Conservation (phyloP, 192 early-diverging fungal species). For the Martensiomyces pterosporus region DNA sequence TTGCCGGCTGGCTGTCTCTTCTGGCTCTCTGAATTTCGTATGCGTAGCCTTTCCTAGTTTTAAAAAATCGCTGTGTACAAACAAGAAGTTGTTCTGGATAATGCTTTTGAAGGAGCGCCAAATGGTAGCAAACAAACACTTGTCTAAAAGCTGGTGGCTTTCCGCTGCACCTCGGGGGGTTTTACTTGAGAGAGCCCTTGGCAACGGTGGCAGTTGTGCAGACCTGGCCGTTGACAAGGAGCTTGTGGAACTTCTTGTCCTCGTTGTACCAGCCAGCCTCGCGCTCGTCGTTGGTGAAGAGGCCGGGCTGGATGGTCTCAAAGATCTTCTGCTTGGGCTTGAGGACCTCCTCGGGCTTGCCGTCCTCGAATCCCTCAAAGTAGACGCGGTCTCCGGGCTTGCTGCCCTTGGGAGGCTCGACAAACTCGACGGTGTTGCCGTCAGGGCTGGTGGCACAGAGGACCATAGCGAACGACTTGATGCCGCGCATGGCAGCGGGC, state of each 20-base stretch:
- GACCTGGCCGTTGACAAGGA: constrained; percentile 41
- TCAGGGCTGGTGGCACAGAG: constrained; percentile 81
- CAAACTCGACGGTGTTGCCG: constrained; percentile 85
- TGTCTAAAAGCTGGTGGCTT: no score
- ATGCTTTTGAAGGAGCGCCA: neutral
- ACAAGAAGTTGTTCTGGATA: neutral
- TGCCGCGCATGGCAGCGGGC: constrained; percentile 88
- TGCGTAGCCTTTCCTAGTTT: neutral
- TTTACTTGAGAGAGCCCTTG: constrained; percentile 68
- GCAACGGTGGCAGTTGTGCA: constrained; percentile 62
- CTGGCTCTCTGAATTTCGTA: constrained; percentile 13
- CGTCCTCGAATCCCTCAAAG: constrained; percentile 84
- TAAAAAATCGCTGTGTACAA: neutral
- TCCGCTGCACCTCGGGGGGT: neutral
- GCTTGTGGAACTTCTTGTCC: constrained; percentile 49
- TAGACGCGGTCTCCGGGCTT: constrained; percentile 87
- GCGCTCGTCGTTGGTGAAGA: constrained; percentile 66
- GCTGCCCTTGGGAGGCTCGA: constrained; percentile 79
- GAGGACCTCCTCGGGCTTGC: constrained; percentile 80
- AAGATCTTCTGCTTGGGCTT: constrained; percentile 99
- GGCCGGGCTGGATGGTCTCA: constrained; percentile 91
- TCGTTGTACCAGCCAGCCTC: constrained; percentile 62
- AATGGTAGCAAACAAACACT: no score
- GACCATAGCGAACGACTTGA: constrained; percentile 96
- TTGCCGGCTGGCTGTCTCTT: constrained; percentile 42